Evolutionary conservation across 768 basidiomycete genomes (phyloP).

Genomic region (Leccinum uliginosum): DNA sequence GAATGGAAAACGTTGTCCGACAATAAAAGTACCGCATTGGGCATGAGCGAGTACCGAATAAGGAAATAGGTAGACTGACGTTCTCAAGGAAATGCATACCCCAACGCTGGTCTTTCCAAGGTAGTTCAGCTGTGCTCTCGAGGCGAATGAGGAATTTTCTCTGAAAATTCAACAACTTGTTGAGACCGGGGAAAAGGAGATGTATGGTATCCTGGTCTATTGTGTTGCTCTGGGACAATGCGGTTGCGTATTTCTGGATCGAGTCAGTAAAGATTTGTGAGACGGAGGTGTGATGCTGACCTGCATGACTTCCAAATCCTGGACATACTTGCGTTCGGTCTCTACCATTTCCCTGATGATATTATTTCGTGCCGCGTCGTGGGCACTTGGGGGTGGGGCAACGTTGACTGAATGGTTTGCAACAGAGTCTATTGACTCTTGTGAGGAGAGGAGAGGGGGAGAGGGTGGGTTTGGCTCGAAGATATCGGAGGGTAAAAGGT

Average conservation of each 20-base stretch:
- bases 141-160: conserved; percentile 88
- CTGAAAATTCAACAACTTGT: conserved; percentile 95
- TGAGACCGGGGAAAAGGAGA: conserved; percentile 90
- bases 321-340: conserved; percentile 94
- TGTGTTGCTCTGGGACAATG: conserved; percentile 74
- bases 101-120: conserved; percentile 86
- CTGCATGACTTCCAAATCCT: conserved; percentile 95
- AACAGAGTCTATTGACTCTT: conserved; percentile 59
- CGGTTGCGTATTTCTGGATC: conserved; percentile 80
- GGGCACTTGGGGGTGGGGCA: conserved; percentile 47
- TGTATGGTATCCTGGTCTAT: conserved; percentile 96
- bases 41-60: conserved; percentile 23
- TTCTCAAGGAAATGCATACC: conserved; percentile 79
- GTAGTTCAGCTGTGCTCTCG: conserved; percentile 77
- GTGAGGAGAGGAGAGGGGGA: conserved; percentile 49
- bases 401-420: conserved; percentile 38
- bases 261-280: conserved; percentile 12
- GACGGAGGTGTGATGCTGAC: conserved; percentile 39
- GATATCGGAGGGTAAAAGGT: conserved; percentile 62
- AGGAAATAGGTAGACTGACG: conserved; percentile 42
- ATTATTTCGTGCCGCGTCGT: conserved; percentile 67
- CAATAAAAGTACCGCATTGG: conserved; percentile 42
- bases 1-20: conserved; percentile 21
- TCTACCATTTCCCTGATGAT: conserved; percentile 87
- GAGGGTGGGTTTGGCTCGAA: conserved; percentile 64